Base-by-base conservation (phyloP, 768 basidiomycete genomes). In the Pulveroboletus sp. region DNA sequence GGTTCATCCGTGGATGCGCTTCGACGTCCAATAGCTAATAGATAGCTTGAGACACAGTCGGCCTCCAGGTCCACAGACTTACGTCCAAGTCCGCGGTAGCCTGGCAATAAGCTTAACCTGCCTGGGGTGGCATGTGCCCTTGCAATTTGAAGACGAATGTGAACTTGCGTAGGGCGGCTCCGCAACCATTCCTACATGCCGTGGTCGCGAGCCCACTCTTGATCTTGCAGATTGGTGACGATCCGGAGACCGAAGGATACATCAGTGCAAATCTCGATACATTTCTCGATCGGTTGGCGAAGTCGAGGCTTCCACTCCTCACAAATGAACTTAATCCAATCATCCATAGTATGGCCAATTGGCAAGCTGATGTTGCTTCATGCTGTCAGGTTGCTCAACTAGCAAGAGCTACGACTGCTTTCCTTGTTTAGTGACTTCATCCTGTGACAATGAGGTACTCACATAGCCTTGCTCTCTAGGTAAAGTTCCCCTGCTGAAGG, bases 71-170 rank as follows among this genome's bases (percentile, higher is more conserved):
- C 35, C 30, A 39, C 54, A 59, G 33, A 48, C 31, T 43, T 46
- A 47, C 48, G 43, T 43, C 43, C 51, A 47, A 39, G 42, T 55
- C 59, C 57, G 60, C 59, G 59, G 59, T 60, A 45, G 54, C 54
- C 49, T 42, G 43, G 49, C 35, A 30, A 50, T 52, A 56, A 59
- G 39, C 41, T 49, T 30, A 21, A 37, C 40, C 38, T 37, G 35
- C 24, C 26, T 33, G 3, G 17, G n/a, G 38, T 18, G 32, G 24
- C 43, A 44, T 46, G 41, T 43, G 40, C 39, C 46, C 47, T 37
- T 37, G 35, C 35, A 35, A 40, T 46, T 44, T 41, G 39, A 33
- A 46, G 32, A 41, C 18, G 31, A 46, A 14, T 28, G 15, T 48
- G 38, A 42, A 49, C 47, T 57, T 17, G 48, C 46, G 41, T 31